Conservation (phyloP, 2,329 filamentous ascomycete genomes). For the Aspergillus fumigatiaffinis region DNA sequence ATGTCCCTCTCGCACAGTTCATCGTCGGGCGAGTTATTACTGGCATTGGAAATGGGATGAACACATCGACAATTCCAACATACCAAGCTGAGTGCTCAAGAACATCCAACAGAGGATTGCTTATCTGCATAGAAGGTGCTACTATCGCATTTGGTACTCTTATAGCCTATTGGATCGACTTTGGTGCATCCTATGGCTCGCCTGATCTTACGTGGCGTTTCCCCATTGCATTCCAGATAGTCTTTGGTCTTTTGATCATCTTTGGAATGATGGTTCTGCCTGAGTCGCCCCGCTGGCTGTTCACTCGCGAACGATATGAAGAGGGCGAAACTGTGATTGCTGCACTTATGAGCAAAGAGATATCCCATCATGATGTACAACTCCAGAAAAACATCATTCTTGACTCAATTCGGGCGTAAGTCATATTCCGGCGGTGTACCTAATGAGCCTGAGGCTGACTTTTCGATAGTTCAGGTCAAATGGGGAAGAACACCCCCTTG, state of each 20-base stretch:
- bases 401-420: constrained; percentile 60
- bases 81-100: constrained; percentile 53
- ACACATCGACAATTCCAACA: constrained; percentile 52
- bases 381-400: constrained; percentile 61
- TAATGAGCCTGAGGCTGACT: constrained; percentile 29
- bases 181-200: constrained; percentile 38
- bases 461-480: constrained; percentile 50
- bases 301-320: constrained; percentile 43
- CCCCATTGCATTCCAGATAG: constrained; percentile 51
- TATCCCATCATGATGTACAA: constrained; percentile 55
- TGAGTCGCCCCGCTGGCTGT: constrained; percentile 45
- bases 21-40: constrained; percentile 52
- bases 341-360: constrained; percentile 44
- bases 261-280: constrained; percentile 42
- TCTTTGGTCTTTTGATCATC: constrained; percentile 47
- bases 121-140: constrained; percentile 58
- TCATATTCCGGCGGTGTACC: constrained; percentile 24
- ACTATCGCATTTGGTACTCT: constrained; percentile 49
- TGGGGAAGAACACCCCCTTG: constrained; percentile 46
- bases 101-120: constrained; percentile 55
- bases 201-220: constrained; percentile 46
- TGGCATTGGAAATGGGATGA: constrained; percentile 54
- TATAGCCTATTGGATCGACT: constrained; percentile 53
- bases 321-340: constrained; percentile 50
- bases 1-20: constrained; percentile 46